These are phyloP conservation scores for Triangularia setosa DNA, from an alignment of 2,329 filamentous ascomycete species.

Conservation along the genomic window DNA sequence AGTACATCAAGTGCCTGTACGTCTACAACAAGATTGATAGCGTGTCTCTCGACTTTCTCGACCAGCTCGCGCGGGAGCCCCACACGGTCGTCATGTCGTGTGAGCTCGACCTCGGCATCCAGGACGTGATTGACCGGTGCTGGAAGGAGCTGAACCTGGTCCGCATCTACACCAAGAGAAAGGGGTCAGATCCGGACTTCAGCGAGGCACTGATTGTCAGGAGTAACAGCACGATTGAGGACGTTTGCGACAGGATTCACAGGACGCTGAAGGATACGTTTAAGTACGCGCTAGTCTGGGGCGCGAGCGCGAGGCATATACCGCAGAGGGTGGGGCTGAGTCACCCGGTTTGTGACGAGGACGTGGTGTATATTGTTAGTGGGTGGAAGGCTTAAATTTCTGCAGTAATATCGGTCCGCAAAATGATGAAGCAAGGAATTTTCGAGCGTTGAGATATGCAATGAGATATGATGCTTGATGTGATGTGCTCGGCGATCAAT, in stretches of 20 bases:
- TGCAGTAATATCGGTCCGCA: no score
- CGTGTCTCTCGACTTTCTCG: constrained; percentile 88
- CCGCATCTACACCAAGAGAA: constrained; percentile 93
- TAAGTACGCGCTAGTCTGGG: constrained; percentile 98
- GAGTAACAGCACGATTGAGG: constrained; percentile 82
- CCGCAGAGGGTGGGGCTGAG: constrained; percentile 87
- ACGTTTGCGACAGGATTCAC: constrained; percentile 95
- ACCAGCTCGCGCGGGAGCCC: constrained; percentile 86
- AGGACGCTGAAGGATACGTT: constrained; percentile 94
- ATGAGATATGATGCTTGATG: no score
- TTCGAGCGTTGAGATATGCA: neutral
- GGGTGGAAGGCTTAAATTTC: constrained; percentile 54
- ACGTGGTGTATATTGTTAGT: constrained; percentile 65
- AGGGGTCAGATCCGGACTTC: constrained; percentile 87
- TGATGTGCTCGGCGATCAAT: constrained; percentile 3
- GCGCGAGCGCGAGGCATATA: constrained; percentile 88
- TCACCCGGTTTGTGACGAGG: constrained; percentile 71
- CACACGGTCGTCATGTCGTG: constrained; percentile 97
- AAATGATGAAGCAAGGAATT: no score
- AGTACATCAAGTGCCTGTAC: constrained; percentile 92
- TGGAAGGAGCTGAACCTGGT: constrained; percentile 92
- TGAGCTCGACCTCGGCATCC: constrained; percentile 87
- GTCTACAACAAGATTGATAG: constrained; percentile 99
- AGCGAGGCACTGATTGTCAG: constrained; percentile 89
- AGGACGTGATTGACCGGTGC: constrained; percentile 89